Conservation (phyloP, 306 rosid species). For the Quercus engelmannii region DNA sequence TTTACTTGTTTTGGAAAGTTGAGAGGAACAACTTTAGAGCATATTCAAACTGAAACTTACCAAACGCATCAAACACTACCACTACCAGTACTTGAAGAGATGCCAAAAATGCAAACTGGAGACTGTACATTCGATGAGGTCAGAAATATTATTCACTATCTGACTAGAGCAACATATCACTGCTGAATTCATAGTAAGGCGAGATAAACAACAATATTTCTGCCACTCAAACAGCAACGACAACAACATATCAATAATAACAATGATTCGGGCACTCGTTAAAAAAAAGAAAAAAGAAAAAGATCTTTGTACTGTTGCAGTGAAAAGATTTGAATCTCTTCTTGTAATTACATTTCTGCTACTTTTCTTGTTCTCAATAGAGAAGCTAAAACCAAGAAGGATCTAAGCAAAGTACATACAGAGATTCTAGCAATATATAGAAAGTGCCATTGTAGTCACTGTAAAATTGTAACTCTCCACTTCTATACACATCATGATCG, state of each 20-base stretch:
- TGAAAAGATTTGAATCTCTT: slow-evolving; percentile 30
- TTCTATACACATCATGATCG: slow-evolving; percentile 33
- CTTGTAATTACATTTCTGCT: slow-evolving; percentile 27
- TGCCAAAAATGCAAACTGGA: slow-evolving; percentile 17
- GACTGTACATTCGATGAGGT: slow-evolving; percentile 20
- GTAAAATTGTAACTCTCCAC: slow-evolving; percentile 18
- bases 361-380: slow-evolving; percentile 10
- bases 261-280: too few species aligned
- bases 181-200: slow-evolving; percentile 14
- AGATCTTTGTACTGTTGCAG: slow-evolving; percentile 13
- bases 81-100: background rate
- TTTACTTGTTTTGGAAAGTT: background rate
- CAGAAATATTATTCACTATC: slow-evolving; percentile 2
- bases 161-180: slow-evolving; percentile 4
- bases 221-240: background rate
- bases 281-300: background rate
- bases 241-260: background rate
- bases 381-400: slow-evolving; percentile 11
- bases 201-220: slow-evolving; percentile 12
- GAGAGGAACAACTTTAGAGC: background rate
- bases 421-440: slow-evolving; percentile 20
- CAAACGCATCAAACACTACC: slow-evolving; percentile 13
- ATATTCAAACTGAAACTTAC: slow-evolving; percentile 10
- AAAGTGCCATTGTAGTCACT: slow-evolving; percentile 1
- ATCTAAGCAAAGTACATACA: slow-evolving; percentile 22